Conservation (phyloP, 495 filamentous ascomycete genomes). For the Melanomma pulvis-pyrius region DNA sequence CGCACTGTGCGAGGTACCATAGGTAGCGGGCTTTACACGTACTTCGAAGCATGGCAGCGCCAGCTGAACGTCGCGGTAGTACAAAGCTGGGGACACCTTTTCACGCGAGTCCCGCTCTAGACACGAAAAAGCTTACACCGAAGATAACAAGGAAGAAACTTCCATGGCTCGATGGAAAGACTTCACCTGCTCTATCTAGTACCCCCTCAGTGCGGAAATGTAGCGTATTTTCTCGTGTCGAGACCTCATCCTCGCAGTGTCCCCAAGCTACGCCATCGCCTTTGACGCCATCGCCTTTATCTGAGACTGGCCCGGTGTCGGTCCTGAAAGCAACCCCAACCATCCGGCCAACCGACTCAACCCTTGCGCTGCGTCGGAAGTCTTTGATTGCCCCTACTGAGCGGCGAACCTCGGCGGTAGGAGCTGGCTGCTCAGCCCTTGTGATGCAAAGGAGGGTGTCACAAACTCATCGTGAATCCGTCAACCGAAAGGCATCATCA, state of each 20-base stretch:
- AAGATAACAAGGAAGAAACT: slow-evolving; percentile 17
- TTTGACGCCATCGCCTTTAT: not conserved
- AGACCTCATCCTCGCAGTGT: not conserved
- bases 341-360: slow-evolving; percentile 18
- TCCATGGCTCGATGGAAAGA: slow-evolving; percentile 35
- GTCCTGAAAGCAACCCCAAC: not conserved
- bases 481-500: not conserved
- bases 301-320: not conserved
- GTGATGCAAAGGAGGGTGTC: not conserved
- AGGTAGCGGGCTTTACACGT: not conserved
- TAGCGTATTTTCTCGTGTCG: not conserved
- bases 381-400: not conserved
- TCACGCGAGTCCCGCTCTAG: not conserved
- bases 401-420: slow-evolving; percentile 6
- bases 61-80: not conserved
- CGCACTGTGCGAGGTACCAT: not conserved
- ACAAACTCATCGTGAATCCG: not conserved
- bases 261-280: not conserved
- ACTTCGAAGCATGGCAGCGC: not conserved
- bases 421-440: slow-evolving; percentile 7
- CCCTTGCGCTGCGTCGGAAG: slow-evolving; percentile 14
- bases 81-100: not conserved
- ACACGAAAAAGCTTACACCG: slow-evolving; percentile 5
- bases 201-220: not conserved
- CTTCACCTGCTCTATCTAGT: not conserved